These are phyloP conservation scores for Udeniomyces megalosporus DNA, from an alignment of 768 basidiomycete genomes.

Conservation along the genomic window DNA sequence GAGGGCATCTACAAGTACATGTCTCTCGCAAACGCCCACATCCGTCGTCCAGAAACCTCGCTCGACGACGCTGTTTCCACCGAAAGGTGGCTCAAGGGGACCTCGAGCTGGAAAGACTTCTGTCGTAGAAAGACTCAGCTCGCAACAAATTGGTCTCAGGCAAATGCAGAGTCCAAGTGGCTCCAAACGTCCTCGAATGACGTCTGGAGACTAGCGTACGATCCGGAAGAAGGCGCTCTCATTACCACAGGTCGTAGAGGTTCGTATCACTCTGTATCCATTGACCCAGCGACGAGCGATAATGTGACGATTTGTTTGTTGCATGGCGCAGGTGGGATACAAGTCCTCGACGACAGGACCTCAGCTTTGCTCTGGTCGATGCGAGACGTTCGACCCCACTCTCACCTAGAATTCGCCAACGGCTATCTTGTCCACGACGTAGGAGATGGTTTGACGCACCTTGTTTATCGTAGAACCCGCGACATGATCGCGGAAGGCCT, in stretches of 20 bases:
- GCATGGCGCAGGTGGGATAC: not conserved
- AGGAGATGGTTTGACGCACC: not conserved
- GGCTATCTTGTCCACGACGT: constrained; percentile 2
- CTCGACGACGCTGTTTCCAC: not conserved
- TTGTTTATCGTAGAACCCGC: not conserved
- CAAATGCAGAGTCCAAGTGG: not conserved
- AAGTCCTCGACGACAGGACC: not conserved
- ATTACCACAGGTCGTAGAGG: not conserved
- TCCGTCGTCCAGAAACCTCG: not conserved
- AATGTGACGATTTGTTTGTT: no score
- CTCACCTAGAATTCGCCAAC: constrained; percentile 6
- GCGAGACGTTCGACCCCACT: not conserved
- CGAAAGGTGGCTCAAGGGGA: not conserved
- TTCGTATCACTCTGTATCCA: not conserved
- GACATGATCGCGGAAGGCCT: constrained; percentile 5
- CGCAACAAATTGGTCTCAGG: not conserved
- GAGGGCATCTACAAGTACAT: not conserved
- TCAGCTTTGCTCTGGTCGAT: no score
- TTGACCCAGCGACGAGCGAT: no score
- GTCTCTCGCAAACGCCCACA: not conserved
- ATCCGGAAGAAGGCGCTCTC: not conserved
- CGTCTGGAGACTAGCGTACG: constrained; percentile 4
- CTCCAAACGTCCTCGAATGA: not conserved
- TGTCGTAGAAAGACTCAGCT: not conserved
- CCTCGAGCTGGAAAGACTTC: not conserved